phyloP scores from a whole-genome alignment of 768 basidiomycete genomes.

The Xerocomus brunneocitrinus region DNA sequence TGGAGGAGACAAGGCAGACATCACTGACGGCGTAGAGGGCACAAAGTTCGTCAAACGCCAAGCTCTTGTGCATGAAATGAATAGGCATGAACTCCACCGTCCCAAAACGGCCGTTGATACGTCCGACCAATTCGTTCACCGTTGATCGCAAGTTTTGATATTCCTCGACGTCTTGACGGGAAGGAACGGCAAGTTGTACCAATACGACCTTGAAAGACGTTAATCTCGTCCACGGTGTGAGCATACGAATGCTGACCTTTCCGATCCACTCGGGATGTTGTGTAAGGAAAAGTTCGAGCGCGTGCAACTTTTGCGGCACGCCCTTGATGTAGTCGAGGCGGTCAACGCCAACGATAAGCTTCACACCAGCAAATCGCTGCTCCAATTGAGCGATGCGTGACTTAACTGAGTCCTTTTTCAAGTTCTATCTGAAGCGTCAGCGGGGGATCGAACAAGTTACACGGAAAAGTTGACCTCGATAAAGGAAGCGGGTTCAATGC shows the following conservation, averaged over 20 bases:
- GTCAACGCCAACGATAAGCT: constrained; percentile 98
- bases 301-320: constrained; percentile 96
- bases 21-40: constrained; percentile 97
- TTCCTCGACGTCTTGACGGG: constrained; percentile 97
- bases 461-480: constrained; percentile 51
- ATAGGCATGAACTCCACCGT: constrained; percentile 99
- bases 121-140: constrained; percentile 96
- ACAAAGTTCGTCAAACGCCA: constrained; percentile 91
- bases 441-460: background rate
- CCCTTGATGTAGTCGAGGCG: constrained; percentile 99
- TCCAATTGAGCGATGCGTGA: constrained; percentile 77
- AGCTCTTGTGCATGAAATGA: constrained; percentile 97
- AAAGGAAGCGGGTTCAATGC: constrained; percentile 93
- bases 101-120: constrained; percentile 98
- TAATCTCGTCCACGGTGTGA: background rate
- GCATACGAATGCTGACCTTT: constrained; percentile 50
- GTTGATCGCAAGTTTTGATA: constrained; percentile 95
- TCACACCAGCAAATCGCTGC: constrained; percentile 88
- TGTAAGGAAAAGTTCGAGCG: constrained; percentile 91
- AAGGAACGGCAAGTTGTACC: constrained; percentile 95
- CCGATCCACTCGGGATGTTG: constrained; percentile 99
- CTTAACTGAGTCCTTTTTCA: constrained; percentile 76
- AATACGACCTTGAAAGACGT: constrained; percentile 68
- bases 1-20: constrained; percentile 92
- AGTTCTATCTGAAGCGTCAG: constrained; percentile 46